Base-by-base conservation (phyloP, 2,329 filamentous ascomycete species). In the Cytospora schulzeri region DNA sequence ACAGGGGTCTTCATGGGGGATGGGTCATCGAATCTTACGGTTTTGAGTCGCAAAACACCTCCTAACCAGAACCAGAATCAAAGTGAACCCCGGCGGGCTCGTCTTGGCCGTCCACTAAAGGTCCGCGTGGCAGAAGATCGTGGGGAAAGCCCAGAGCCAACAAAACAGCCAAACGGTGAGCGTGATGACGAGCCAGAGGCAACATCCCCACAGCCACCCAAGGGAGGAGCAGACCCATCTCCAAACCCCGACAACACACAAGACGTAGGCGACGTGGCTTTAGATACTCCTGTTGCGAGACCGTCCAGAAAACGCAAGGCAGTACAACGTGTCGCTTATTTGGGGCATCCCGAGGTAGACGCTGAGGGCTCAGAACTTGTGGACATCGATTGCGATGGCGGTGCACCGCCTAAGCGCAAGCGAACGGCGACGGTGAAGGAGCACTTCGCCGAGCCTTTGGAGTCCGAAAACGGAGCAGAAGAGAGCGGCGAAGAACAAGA, bases 231-330 rank as follows among this genome's bases (percentile, higher is more conserved):
- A 28, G 57, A 52, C 17, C 35, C 61, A 56, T 57, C 65, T 19
- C 56, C 53, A 7, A 62, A 59, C 29, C 24, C 8, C 15, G 61
- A 38, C 26, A 33, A 35, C 26, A 24, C 61, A 22, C 35, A 53
- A 28, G 45, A 55, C 19, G 4, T 11, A 3, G 33, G 14, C n/a
- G 29, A 35, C 29, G 24, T 24, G 17, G 33, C 60, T 11, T 59
- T 60, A 4, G 54, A 41, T 6, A 15, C 26, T 22, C 28, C 29
- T 3, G 17, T 31, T 35, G 11, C 22, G 6, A 53, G 54, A 58
- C 31, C 51, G 19, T 60, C 50, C 6, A 59, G 56, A 55, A 65
- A 59, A 56, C 65, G 65, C 59, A 67, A 62, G 51, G 65, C 65
- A n/a, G 33, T 62, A 11, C 55, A 62, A 0, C 55, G 50, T 35